Evolutionary conservation across 805 yeast genomes (phyloP).

Genomic region (Middelhovenomyces tepae): DNA sequence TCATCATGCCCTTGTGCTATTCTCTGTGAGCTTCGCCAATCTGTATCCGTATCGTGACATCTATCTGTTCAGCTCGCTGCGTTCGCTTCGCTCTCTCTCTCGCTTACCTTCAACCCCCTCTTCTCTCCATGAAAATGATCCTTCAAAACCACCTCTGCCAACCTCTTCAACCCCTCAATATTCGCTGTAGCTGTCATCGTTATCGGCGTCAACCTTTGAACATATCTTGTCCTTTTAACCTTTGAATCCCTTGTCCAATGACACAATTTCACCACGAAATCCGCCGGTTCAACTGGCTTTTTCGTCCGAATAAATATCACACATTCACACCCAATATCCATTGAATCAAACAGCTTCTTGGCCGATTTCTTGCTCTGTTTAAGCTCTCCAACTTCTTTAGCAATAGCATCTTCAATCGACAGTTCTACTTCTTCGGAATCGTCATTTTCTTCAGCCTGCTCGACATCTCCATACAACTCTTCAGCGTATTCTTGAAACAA

Average conservation of each 20-base stretch:
- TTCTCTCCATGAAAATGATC: slow-evolving; percentile 56
- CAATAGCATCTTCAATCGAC: slow-evolving; percentile 68
- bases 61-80: too few relatives aligned
- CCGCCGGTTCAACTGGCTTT: slow-evolving; percentile 70
- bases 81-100: too few relatives aligned
- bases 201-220: slow-evolving; percentile 76
- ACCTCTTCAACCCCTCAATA: slow-evolving; percentile 52
- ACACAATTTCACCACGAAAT: slow-evolving; percentile 57
- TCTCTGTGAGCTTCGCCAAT: too few relatives aligned
- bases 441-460: slow-evolving; percentile 32
- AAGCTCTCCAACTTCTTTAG: slow-evolving; percentile 53
- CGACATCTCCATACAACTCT: slow-evolving; percentile 11
- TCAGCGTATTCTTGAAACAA: slow-evolving; percentile 41
- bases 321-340: slow-evolving; percentile 31
- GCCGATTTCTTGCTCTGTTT: slow-evolving; percentile 29
- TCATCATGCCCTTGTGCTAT: too few relatives aligned
- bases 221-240: slow-evolving; percentile 54
- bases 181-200: slow-evolving; percentile 66
- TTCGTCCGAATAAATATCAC: slow-evolving; percentile 76
- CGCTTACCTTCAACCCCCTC: too few relatives aligned
- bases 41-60: too few relatives aligned
- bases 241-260: slow-evolving; percentile 42
- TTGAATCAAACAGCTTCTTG: slow-evolving; percentile 13
- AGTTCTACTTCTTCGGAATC: slow-evolving; percentile 32
- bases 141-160: slow-evolving; percentile 50